phyloP scores from a whole-genome alignment of 2,329 filamentous ascomycete species.

The Fusarium sp. region DNA sequence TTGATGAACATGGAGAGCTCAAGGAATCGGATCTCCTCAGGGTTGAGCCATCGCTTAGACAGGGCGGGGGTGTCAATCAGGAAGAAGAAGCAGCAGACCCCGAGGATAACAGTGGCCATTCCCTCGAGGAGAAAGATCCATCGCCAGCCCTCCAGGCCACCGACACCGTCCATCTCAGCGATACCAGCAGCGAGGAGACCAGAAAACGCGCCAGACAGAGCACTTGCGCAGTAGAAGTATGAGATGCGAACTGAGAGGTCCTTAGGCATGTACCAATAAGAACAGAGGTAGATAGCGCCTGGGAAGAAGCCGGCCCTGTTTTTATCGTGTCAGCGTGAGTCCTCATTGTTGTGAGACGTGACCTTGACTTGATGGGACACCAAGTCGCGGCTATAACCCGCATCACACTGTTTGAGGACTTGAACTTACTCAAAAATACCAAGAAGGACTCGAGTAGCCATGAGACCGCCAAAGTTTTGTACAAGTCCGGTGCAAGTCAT shows the following conservation, averaged over 20 bases:
- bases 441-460: slow-evolving; percentile 75
- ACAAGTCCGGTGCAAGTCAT: slow-evolving; percentile 77
- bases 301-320: slow-evolving; percentile 75
- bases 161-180: slow-evolving; percentile 74
- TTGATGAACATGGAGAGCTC: slow-evolving; percentile 53
- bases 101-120: slow-evolving; percentile 55
- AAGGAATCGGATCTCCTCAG: slow-evolving; percentile 48
- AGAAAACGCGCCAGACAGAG: slow-evolving; percentile 80
- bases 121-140: slow-evolving; percentile 51
- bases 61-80: slow-evolving; percentile 60
- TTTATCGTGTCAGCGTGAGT: slow-evolving; percentile 1
- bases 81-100: slow-evolving; percentile 60
- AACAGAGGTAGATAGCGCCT: slow-evolving; percentile 81
- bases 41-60: slow-evolving; percentile 53
- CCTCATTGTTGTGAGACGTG: background rate
- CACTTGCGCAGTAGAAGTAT: slow-evolving; percentile 84
- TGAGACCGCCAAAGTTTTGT: slow-evolving; percentile 70
- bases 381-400: no score
- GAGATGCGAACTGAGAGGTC: slow-evolving; percentile 82
- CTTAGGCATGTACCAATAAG: slow-evolving; percentile 82
- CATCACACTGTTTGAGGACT: background rate
- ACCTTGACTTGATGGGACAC: no score
- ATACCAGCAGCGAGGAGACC: slow-evolving; percentile 79
- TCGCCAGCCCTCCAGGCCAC: slow-evolving; percentile 56
- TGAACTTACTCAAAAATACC: slow-evolving; percentile 71